Base-by-base conservation (phyloP, 257 asterid genomes). In the Paulownia fortunei region DNA sequence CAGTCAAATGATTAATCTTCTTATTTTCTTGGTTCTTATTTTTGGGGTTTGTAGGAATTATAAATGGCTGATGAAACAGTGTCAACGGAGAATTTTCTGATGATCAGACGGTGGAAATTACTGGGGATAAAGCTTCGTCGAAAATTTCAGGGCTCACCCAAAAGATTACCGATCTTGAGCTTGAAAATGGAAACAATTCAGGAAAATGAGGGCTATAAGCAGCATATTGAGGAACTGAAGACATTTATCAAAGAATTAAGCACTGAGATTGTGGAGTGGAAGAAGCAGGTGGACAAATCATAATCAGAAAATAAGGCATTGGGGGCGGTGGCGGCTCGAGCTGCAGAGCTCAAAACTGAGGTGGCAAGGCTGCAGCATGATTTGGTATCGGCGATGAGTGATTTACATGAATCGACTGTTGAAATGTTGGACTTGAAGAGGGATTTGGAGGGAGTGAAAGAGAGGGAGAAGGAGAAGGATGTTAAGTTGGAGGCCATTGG, bases 321-420 rank as follows among this genome's bases (percentile, higher is more conserved):
- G 58, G 91, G 79, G 3, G 36, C 84, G 1, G 94, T 89, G 61
- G 94, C 88, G 11, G 87, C 87, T 18, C 82, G 96, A 76, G 94
- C 94, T 3, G 61, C 92, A n/a, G 92, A 85, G 84, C 83, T 92
- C 27, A 96, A 92, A 67, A 76, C 77, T 3, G 93, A 90, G 62
- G 91, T 89, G 65, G 80, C 92, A 4, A 82, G 89, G 76, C 86
- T 89, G 80, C 95, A 90, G 52, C 96, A 89, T 47, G 96, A 89
- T 76, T 76, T 92, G 86, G 82, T 83, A 0, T 76, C 91, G 0
- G 77, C 92, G 4, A 75, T 66, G 88, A 84, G 82, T 63, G 89
- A 81, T 64, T 59, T 88, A 79, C 82, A 85, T 80, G 94, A 88
- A 8, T 65, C 89, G 0, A 87, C 64, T 59, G 52, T 23, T 8